A percentile compares a stretch with the other conserved stretches of the same genome.
phyloP scores from a whole-genome alignment of 1,139 yeast species.

The Magnusiomyces paraingens region DNA sequence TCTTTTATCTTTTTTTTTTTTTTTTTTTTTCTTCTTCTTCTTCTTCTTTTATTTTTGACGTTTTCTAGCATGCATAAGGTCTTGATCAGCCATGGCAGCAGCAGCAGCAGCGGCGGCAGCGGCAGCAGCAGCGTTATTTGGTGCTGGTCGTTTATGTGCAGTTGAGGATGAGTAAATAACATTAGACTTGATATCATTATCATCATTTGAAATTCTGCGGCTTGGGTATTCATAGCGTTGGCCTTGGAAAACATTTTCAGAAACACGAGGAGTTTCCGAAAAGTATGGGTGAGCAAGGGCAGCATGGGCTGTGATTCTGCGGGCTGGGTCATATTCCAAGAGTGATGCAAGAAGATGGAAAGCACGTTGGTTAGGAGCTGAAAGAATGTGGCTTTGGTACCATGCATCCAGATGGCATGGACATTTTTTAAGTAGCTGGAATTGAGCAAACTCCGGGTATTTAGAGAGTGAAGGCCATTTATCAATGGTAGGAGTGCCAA shows the following conservation, averaged over 20 bases:
- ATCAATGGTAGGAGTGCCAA: constrained; percentile 75
- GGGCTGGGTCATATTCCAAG: constrained; percentile 78
- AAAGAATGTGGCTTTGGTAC: constrained; percentile 41
- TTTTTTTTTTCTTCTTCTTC: too few relatives aligned
- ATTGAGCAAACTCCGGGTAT: constrained; percentile 77
- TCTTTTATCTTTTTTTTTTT: too few relatives aligned
- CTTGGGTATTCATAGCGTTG: constrained; percentile 35
- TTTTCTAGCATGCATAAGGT: too few relatives aligned
- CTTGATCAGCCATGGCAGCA: too few relatives aligned
- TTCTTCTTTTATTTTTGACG: too few relatives aligned
- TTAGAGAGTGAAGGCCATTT: constrained; percentile 72
- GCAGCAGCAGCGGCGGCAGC: too few relatives aligned
- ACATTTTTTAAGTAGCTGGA: constrained; percentile 57
- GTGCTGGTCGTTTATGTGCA: too few relatives aligned
- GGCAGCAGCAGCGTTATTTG: too few relatives aligned
- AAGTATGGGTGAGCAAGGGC: constrained; percentile 77
- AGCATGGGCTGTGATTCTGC: constrained; percentile 65
- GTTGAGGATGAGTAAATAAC: too few relatives aligned
- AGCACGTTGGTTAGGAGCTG: constrained; percentile 48
- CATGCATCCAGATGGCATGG: constrained; percentile 70
- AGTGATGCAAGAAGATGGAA: constrained; percentile 56
- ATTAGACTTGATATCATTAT: constrained; percentile 31
- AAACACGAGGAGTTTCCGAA: constrained; percentile 55
- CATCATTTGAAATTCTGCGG: constrained; percentile 37
- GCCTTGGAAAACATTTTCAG: constrained; percentile 44